Base-by-base conservation (phyloP, 1,139 yeast species). In the Suhomyces ambrosiae region DNA sequence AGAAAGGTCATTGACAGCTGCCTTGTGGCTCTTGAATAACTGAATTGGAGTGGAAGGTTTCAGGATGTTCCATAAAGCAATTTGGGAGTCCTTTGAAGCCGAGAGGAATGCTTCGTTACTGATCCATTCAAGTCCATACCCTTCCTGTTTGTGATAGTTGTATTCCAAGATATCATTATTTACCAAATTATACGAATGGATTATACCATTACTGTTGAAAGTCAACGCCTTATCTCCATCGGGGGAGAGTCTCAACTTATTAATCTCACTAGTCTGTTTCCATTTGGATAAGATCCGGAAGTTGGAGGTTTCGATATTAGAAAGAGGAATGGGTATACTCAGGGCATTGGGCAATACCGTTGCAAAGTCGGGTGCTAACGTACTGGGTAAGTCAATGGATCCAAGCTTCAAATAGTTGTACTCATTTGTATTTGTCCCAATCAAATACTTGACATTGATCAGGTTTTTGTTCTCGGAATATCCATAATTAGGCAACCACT, bases 41-140 rank as follows among this genome's bases (percentile, higher is more conserved):
- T 63, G 69, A 10, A 62, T 49, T 10, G 85, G 85, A 1, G 69
- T 58, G 2, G 65, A 55, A 2, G 68, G 64, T 40, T 65, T 64
- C 40, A 53, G 46, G 38, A 71, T 58, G 49, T 84, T 84, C 95
- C 95, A 87, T 21, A 82, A 58, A 0, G 87, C 85, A 37, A 87
- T 75, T 25, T 76, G 75, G 4, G 75, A 60, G 55, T 86, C 95
- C 46, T 79, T 80, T 2, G 86, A 75, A 3, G 88, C 88, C 2
- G 89, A 76, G 22, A 86, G 62, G 33, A 86, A 68, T 38, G 63
- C 61, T 3, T 69, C 65, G 27, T 68, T 68, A 26, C 56, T 52
- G 4, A 61, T 44, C 95, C 95, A 87, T 45, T 82, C 81, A 37
- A 87, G 63, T 1, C 86, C 85, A 56, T 72, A 80, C 0, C 94